These are phyloP conservation scores for Pyrrhoderma noxium DNA, from an alignment of 1,284 basidiomycete genomes.

Conservation along the genomic window DNA sequence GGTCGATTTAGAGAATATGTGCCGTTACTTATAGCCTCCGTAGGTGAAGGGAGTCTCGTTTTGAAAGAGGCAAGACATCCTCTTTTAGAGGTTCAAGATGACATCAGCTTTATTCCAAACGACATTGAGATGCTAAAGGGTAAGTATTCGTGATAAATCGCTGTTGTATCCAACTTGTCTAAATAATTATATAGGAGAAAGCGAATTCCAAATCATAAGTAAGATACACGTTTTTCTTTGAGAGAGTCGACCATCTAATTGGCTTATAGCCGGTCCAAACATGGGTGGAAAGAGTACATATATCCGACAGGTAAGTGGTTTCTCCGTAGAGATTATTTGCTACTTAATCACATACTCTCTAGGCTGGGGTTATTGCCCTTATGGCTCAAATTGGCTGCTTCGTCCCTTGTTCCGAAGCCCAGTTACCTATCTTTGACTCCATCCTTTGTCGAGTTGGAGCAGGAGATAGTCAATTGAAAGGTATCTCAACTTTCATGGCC, in stretches of 20 bases:
- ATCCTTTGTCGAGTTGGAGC: constrained; percentile 95
- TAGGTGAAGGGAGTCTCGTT: constrained; percentile 71
- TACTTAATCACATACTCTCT: constrained; percentile 1
- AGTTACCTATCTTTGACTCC: constrained; percentile 91
- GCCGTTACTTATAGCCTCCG: constrained; percentile 34
- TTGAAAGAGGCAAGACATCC: constrained; percentile 88
- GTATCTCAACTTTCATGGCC: constrained; percentile 98
- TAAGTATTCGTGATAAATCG: constrained; percentile 22
- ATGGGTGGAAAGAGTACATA: constrained; percentile 96
- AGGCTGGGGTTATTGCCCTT: constrained; percentile 89
- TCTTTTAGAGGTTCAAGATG: constrained; percentile 95
- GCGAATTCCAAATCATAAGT: constrained; percentile 87
- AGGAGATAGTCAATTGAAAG: constrained; percentile 95
- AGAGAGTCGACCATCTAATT: no score
- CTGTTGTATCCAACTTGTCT: constrained; percentile 14
- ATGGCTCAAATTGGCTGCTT: constrained; percentile 96
- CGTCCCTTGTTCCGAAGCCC: constrained; percentile 84
- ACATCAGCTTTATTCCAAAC: constrained; percentile 92
- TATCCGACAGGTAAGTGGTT: constrained; percentile 64
- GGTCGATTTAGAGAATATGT: constrained; percentile 30
- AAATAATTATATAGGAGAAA: constrained; percentile 40
- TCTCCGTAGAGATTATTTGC: neutral
- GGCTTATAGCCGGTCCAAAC: constrained; percentile 73
- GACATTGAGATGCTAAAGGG: constrained; percentile 87
- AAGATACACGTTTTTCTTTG: constrained; percentile 22